Evolutionary conservation across 306 rosid species (phyloP).

Genomic region (Citrullus mucosospermus): DNA sequence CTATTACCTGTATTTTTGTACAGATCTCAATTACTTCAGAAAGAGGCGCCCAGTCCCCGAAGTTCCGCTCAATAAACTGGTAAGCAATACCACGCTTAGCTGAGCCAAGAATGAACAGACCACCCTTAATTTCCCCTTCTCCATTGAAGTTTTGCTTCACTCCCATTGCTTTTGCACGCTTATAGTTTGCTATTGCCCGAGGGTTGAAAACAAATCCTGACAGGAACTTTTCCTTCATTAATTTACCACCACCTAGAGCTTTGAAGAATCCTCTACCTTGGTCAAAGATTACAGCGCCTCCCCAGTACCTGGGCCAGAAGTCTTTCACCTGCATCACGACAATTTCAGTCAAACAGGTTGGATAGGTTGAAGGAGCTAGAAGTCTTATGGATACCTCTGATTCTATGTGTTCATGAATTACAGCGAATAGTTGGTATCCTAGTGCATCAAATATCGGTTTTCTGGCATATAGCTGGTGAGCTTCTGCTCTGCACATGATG

Average conservation of each 20-base stretch:
- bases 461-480: slow-evolving; percentile 63
- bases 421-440: slow-evolving; percentile 69
- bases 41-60: slow-evolving; percentile 87
- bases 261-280: slow-evolving; percentile 45
- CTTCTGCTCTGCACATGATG: slow-evolving; percentile 97
- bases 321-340: slow-evolving; percentile 42
- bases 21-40: slow-evolving; percentile 76
- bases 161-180: slow-evolving; percentile 61
- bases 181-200: slow-evolving; percentile 62
- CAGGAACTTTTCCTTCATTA: slow-evolving; percentile 65
- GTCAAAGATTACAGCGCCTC: slow-evolving; percentile 64
- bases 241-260: slow-evolving; percentile 85
- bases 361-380: slow-evolving; percentile 10
- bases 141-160: slow-evolving; percentile 58
- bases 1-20: slow-evolving; percentile 47
- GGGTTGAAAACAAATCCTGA: slow-evolving; percentile 73
- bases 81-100: slow-evolving; percentile 72
- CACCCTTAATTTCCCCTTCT: slow-evolving; percentile 92
- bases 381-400: slow-evolving; percentile 44
- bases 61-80: slow-evolving; percentile 83
- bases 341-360: slow-evolving; percentile 12
- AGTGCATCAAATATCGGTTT: slow-evolving; percentile 85
- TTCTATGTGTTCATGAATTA: slow-evolving; percentile 69
- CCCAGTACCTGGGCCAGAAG: slow-evolving; percentile 96
- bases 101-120: slow-evolving; percentile 55